Conservation (phyloP, 306 rosid species). For the Lagenaria siceraria region DNA sequence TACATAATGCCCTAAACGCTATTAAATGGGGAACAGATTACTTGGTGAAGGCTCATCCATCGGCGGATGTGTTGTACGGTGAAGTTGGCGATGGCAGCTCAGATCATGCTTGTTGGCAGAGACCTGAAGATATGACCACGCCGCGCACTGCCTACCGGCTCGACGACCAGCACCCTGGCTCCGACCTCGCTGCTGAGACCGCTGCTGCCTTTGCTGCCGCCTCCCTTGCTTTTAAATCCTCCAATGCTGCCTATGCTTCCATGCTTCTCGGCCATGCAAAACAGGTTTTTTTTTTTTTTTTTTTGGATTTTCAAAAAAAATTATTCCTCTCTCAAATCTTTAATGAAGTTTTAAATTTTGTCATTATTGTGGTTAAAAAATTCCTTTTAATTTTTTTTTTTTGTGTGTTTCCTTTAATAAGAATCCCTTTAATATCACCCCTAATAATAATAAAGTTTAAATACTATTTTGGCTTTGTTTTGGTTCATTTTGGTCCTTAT, state of each 20-base stretch:
- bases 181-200: slow-evolving; percentile 59
- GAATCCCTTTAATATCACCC: too few relatives aligned
- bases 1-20: slow-evolving; percentile 27
- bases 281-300: slow-evolving; percentile 14
- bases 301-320: too few relatives aligned
- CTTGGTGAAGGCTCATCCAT: slow-evolving; percentile 39
- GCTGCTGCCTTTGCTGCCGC: slow-evolving; percentile 57
- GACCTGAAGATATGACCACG: slow-evolving; percentile 66
- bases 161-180: slow-evolving; percentile 33
- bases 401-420: too few relatives aligned
- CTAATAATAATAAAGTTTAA: too few relatives aligned
- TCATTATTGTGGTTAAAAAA: too few relatives aligned
- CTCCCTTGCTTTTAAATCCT: slow-evolving; percentile 22
- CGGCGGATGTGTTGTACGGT: slow-evolving; percentile 24
- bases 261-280: slow-evolving; percentile 27
- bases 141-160: slow-evolving; percentile 18
- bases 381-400: too few relatives aligned
- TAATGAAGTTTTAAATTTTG: too few relatives aligned
- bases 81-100: slow-evolving; percentile 42
- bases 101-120: slow-evolving; percentile 49
- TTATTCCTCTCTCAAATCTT: too few relatives aligned
- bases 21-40: slow-evolving; percentile 61
- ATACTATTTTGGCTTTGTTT: too few relatives aligned
- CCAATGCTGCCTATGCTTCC: slow-evolving; percentile 14
- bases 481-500: too few relatives aligned